phyloP scores from a whole-genome alignment of 1,284 basidiomycete genomes.

The Melampsora larici-populina region DNA sequence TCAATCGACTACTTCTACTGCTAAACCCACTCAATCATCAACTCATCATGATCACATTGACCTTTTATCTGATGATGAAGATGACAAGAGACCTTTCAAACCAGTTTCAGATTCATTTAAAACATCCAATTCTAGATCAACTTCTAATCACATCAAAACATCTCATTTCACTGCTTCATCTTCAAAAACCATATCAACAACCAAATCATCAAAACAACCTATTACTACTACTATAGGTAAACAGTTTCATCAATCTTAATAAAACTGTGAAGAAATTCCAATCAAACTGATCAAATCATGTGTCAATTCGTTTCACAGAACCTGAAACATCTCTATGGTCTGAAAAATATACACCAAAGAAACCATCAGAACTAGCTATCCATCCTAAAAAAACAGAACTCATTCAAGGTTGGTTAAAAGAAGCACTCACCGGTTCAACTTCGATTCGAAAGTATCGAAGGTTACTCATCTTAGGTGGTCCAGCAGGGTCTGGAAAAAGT shows the following conservation, averaged over 20 bases:
- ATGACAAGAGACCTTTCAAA: neutral
- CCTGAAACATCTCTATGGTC: slow-evolving; percentile 14
- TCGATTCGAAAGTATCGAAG: slow-evolving; percentile 26
- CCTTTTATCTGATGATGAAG: neutral
- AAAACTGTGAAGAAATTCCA: neutral
- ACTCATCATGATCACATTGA: neutral
- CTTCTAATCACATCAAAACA: neutral
- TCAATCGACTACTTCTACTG: neutral
- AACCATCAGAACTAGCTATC: slow-evolving; percentile 27
- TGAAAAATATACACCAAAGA: slow-evolving; percentile 11
- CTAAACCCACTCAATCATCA: too few species aligned
- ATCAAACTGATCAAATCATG: neutral
- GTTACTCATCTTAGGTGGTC: slow-evolving; percentile 26
- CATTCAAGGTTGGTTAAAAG: slow-evolving; percentile 29
- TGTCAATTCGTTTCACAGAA: neutral
- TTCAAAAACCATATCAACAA: neutral
- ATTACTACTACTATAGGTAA: neutral
- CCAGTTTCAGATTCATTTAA: neutral
- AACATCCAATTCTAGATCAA: neutral
- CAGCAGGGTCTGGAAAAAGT: slow-evolving; percentile 23
- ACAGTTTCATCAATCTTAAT: neutral
- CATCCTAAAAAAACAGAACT: slow-evolving; percentile 23
- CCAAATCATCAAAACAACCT: neutral
- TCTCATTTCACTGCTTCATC: neutral
- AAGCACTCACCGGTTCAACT: slow-evolving; percentile 14